Evolutionary conservation across 139 green algal genomes (phyloP).

Genomic region (Nannochloris sp.): DNA sequence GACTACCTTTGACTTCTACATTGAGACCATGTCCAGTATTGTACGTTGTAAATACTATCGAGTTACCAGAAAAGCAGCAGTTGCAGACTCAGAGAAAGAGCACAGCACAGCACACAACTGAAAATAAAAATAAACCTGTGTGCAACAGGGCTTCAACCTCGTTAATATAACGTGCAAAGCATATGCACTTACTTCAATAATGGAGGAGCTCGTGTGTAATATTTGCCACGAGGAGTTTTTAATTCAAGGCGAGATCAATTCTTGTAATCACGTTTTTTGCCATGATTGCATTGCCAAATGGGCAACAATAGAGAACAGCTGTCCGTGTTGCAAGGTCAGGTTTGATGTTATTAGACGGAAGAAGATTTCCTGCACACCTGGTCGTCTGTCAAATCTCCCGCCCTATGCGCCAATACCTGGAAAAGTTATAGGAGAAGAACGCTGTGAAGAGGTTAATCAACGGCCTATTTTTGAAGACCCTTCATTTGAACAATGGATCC

Average conservation of each 20-base stretch:
- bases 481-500: slow-evolving; percentile 23
- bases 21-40: too few relatives aligned
- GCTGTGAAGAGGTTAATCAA: slow-evolving; percentile 36
- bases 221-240: slow-evolving; percentile 45
- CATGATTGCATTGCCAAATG: slow-evolving; percentile 57
- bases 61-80: too few relatives aligned
- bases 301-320: slow-evolving; percentile 51
- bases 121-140: too few relatives aligned
- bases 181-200: too few relatives aligned
- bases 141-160: too few relatives aligned
- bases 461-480: slow-evolving; percentile 32
- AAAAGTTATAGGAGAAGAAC: slow-evolving; percentile 6
- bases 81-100: too few relatives aligned
- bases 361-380: slow-evolving; percentile 5
- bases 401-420: slow-evolving; percentile 5
- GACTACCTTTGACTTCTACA: too few relatives aligned
- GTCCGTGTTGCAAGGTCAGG: slow-evolving; percentile 58
- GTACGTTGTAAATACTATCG: too few relatives aligned
- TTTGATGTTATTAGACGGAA: slow-evolving; percentile 52
- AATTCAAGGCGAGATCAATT: slow-evolving; percentile 44
- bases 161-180: too few relatives aligned
- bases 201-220: slow-evolving; percentile 22
- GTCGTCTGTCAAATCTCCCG: background rate
- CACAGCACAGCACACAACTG: too few relatives aligned
- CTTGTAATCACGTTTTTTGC: slow-evolving; percentile 57